Percentiles rank a stretch among this genome's conserved stretches.
Conservation (phyloP, 331 rosid species). For the Pyrus hybrid region DNA sequence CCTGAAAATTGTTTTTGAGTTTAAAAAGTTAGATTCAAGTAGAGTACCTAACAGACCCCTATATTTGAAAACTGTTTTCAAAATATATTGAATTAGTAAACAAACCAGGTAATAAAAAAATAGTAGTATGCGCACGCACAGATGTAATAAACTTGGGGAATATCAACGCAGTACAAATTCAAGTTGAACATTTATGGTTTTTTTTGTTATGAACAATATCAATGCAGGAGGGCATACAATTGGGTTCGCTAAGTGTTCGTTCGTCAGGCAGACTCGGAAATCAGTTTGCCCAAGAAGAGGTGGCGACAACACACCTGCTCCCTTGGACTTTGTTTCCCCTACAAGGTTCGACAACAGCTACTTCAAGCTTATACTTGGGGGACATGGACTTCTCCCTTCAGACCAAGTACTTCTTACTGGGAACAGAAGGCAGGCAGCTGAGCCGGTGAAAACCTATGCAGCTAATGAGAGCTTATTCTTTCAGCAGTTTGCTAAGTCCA, state of each 20-base stretch:
- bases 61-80: too few relatives aligned
- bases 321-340: slow-evolving; percentile 78
- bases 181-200: too few relatives aligned
- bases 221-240: slow-evolving; percentile 77
- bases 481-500: slow-evolving; percentile 63
- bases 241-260: slow-evolving; percentile 62
- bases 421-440: slow-evolving; percentile 19
- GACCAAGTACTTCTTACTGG: slow-evolving; percentile 71
- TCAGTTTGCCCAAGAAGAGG: slow-evolving; percentile 65
- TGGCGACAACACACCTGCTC: slow-evolving; percentile 60
- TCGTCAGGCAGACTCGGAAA: slow-evolving; percentile 14
- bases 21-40: too few relatives aligned
- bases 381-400: slow-evolving; percentile 66
- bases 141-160: too few relatives aligned
- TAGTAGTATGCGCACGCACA: too few relatives aligned
- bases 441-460: slow-evolving; percentile 49
- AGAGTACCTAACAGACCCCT: too few relatives aligned
- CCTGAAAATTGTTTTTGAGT: too few relatives aligned
- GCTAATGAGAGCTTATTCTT: slow-evolving; percentile 55
- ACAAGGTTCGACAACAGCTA: slow-evolving; percentile 61
- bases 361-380: slow-evolving; percentile 55
- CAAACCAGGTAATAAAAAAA: too few relatives aligned
- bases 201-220: too few relatives aligned
- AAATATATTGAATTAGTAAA: too few relatives aligned
- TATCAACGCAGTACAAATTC: too few relatives aligned